Percentiles rank a stretch among this genome's conserved stretches.
These are phyloP conservation scores for Ceratocystis diversiconidia DNA, from an alignment of 2,329 filamentous ascomycete genomes.

Conservation along the genomic window DNA sequence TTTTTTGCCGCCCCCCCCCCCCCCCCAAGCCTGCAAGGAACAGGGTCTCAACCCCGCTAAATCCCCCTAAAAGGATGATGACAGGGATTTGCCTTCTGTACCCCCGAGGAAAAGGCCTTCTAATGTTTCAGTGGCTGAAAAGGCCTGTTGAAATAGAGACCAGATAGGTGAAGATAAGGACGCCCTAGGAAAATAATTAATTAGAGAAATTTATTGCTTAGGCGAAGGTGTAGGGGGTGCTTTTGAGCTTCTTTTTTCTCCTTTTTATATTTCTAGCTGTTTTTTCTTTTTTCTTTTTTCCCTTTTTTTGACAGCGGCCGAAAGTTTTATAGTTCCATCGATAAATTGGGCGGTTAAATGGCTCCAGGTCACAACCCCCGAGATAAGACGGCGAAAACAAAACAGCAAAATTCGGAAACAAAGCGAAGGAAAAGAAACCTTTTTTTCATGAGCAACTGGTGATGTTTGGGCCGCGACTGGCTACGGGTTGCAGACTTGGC, in stretches of 20 bases:
- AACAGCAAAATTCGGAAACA: background rate
- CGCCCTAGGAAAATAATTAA: background rate
- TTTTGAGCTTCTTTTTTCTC: background rate
- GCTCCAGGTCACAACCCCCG: no score
- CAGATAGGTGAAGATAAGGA: no score
- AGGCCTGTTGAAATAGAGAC: no score
- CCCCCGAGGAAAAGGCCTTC: no score
- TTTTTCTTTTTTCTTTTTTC: background rate
- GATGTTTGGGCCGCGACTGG: background rate
- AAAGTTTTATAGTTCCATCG: background rate
- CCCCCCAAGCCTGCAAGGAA: no score
- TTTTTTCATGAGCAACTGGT: no score
- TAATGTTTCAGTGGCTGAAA: no score
- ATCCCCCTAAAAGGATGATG: no score
- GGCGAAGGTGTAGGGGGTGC: background rate
- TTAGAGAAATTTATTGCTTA: background rate
- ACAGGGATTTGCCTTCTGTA: no score
- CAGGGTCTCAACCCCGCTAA: no score
- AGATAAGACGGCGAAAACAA: background rate
- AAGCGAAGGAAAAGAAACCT: background rate
- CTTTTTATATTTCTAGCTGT: background rate
- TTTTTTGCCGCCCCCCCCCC: no score
- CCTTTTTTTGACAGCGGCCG: background rate
- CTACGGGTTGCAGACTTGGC: no score
- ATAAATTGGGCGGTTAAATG: background rate